These are phyloP conservation scores for Ustulina deusta DNA, from an alignment of 2,329 filamentous ascomycete species.

Conservation along the genomic window DNA sequence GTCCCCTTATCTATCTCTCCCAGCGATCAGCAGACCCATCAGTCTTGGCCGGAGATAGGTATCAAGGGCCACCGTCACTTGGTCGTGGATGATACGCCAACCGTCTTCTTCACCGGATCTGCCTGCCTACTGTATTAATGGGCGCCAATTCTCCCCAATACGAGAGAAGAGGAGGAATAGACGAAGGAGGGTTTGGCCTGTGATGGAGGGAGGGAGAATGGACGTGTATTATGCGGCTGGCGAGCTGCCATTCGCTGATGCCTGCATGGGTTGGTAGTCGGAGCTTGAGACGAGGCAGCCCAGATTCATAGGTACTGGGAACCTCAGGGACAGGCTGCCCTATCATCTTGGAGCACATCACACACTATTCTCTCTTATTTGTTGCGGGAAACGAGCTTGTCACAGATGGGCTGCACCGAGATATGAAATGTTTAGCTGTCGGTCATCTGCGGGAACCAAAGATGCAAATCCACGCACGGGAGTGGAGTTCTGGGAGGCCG, in stretches of 20 bases:
- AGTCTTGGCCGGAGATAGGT: slow-evolving; percentile 18
- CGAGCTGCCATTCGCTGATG: slow-evolving; percentile 22
- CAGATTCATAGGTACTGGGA: slow-evolving; percentile 6
- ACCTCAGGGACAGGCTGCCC: slow-evolving; percentile 7
- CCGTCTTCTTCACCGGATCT: background rate
- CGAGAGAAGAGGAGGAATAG: slow-evolving; percentile 15
- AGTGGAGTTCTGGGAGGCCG: slow-evolving; percentile 1
- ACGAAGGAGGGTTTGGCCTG: slow-evolving; percentile 6
- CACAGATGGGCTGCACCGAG: slow-evolving; percentile 11
- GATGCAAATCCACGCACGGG: slow-evolving; percentile 9
- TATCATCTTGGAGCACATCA: slow-evolving; percentile 19
- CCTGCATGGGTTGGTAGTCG: slow-evolving; percentile 21
- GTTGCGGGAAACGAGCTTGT: slow-evolving; percentile 11
- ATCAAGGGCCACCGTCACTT: background rate
- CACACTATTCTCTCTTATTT: slow-evolving; percentile 11
- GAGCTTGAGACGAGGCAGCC: slow-evolving; percentile 22
- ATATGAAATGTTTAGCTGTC: slow-evolving; percentile 17
- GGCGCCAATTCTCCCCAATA: slow-evolving; percentile 14
- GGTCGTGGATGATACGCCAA: slow-evolving; percentile 5
- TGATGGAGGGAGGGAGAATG: slow-evolving; percentile 2
- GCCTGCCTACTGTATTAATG: slow-evolving; percentile 18
- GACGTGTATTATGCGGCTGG: slow-evolving; percentile 16
- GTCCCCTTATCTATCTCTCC: slow-evolving; percentile 29
- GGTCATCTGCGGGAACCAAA: slow-evolving; percentile 26
- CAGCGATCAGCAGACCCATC: slow-evolving; percentile 18